Evolutionary conservation across 2,329 filamentous ascomycete genomes (phyloP).

Genomic region (Scedosporium apiospermum): DNA sequence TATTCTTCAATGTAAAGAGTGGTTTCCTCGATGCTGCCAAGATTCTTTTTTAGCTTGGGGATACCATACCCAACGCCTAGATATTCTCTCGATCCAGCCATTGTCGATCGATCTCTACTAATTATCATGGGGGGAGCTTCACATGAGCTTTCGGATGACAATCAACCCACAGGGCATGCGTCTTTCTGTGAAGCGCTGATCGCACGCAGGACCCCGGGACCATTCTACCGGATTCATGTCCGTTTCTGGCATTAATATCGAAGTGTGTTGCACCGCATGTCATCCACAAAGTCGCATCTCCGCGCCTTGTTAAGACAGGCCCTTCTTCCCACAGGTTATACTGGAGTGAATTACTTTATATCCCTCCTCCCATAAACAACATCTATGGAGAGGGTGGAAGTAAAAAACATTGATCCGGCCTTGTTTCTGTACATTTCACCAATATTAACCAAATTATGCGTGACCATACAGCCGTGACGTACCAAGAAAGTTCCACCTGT

Average conservation of each 20-base stretch:
- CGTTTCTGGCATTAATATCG: background rate
- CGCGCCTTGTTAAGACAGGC: background rate
- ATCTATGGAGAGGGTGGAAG: too few species aligned
- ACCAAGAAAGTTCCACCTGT: background rate
- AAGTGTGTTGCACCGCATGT: background rate
- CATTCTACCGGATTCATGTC: background rate
- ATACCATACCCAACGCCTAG: too few species aligned
- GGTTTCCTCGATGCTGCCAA: background rate
- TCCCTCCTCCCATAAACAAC: background rate
- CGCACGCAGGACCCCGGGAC: background rate
- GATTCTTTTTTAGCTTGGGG: too few species aligned
- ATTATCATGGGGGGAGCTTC: background rate
- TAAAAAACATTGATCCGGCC: too few species aligned
- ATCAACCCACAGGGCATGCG: background rate
- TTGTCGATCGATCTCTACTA: background rate
- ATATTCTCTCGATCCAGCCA: too few species aligned
- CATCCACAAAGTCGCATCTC: background rate
- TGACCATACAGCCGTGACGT: background rate
- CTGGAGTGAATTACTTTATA: background rate
- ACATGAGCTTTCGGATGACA: background rate
- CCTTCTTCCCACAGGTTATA: background rate
- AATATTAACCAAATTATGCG: background rate
- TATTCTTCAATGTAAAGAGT: background rate
- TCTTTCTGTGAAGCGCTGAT: background rate
- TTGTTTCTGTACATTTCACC: background rate